phyloP scores from a whole-genome alignment of 306 rosid genomes.

The Morella rubra region DNA sequence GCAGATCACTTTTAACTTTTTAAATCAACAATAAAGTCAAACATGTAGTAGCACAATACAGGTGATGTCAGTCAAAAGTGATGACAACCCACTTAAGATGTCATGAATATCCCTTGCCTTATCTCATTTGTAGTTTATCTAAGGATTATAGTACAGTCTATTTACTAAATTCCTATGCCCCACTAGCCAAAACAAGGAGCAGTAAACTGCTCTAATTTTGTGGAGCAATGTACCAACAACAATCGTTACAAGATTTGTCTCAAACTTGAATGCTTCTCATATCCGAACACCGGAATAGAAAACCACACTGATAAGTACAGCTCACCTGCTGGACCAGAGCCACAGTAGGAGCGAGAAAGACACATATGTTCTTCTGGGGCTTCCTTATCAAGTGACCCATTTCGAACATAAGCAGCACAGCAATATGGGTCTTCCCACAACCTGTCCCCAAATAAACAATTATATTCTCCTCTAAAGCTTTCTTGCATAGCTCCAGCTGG shows the following conservation, averaged over 20 bases:
- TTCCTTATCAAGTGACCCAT: constrained; percentile 64
- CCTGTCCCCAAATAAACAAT: constrained; percentile 93
- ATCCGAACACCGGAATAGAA: background rate
- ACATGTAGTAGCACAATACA: background rate
- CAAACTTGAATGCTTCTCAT: constrained; percentile 4
- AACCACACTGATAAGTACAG: constrained; percentile 18
- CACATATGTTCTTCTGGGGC: constrained; percentile 65
- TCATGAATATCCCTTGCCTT: too few relatives aligned
- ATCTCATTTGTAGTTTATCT: too few relatives aligned
- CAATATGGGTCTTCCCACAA: constrained; percentile 93
- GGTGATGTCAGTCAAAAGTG: background rate
- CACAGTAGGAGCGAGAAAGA: constrained; percentile 94
- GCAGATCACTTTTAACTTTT: background rate
- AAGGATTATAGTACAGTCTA: background rate
- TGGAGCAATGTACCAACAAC: background rate
- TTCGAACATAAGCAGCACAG: constrained; percentile 78
- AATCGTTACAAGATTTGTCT: background rate
- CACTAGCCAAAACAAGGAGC: constrained; percentile 6
- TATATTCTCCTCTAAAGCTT: constrained; percentile 83
- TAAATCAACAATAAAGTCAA: background rate
- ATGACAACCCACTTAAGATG: background rate
- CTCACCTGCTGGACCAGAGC: constrained; percentile 88
- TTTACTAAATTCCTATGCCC: background rate
- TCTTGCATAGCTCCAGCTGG: constrained; percentile 76
- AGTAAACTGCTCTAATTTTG: background rate